A percentile compares a stretch with the other conserved stretches of the same genome.
phyloP scores from a whole-genome alignment of 164 flowering plant genomes.

The Sextonia rubra region DNA sequence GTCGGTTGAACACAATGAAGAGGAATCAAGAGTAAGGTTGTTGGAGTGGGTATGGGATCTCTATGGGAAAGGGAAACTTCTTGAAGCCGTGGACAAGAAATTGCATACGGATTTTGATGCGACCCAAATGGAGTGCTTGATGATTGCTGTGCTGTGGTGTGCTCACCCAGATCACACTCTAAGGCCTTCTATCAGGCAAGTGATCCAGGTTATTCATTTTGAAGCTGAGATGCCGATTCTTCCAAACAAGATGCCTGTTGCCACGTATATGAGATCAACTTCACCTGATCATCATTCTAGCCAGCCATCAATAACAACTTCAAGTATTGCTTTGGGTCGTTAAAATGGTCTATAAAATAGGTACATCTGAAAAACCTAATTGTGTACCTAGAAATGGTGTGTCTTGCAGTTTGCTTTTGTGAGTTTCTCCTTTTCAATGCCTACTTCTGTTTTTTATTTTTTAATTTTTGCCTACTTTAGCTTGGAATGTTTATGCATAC shows the following conservation, averaged over 20 bases:
- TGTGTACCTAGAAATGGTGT: background rate
- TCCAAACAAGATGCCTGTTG: slow-evolving; percentile 21
- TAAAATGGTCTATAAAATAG: background rate
- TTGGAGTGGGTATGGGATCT: slow-evolving; percentile 45
- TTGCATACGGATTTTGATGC: slow-evolving; percentile 20
- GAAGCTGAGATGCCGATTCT: slow-evolving; percentile 23
- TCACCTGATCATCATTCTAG: background rate
- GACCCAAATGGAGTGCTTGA: slow-evolving; percentile 21
- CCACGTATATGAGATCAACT: background rate
- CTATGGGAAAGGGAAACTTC: slow-evolving; percentile 26
- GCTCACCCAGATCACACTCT: slow-evolving; percentile 29
- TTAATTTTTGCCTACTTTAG: background rate
- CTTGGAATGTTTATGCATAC: background rate
- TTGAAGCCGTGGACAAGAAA: slow-evolving; percentile 23
- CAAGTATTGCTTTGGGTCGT: background rate
- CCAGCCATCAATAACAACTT: background rate
- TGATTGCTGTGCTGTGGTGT: slow-evolving; percentile 36
- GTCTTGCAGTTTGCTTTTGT: background rate
- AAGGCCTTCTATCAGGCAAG: slow-evolving; percentile 32
- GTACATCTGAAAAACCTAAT: background rate
- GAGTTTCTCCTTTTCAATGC: background rate
- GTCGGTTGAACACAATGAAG: slow-evolving; percentile 10
- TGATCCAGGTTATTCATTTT: slow-evolving; percentile 19
- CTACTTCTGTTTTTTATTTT: background rate
- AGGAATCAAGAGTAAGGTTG: slow-evolving; percentile 18